Evolutionary conservation across 257 asterid genomes (phyloP).

Genomic region (Cynanchum wilfordii): DNA sequence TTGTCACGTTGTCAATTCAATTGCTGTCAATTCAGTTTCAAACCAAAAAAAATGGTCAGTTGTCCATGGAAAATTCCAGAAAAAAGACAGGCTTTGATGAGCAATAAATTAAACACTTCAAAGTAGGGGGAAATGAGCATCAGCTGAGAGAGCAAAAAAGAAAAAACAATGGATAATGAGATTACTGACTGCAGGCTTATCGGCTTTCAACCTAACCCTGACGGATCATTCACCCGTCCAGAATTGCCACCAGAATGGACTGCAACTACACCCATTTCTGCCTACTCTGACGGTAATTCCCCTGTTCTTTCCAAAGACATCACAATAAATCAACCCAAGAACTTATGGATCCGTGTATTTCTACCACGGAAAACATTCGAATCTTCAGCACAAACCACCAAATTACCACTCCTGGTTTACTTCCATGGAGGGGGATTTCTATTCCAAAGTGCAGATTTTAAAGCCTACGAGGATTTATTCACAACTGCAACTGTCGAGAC

Average conservation of each 20-base stretch:
- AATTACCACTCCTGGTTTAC: conserved; percentile 25
- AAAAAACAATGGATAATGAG: no score
- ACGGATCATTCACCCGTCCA: conserved; percentile 23
- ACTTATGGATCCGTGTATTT: conserved; percentile 19
- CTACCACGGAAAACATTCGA: conserved; percentile 4
- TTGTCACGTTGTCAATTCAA: no score
- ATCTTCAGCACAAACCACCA: neutral
- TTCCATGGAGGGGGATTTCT: conserved; percentile 32
- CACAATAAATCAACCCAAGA: conserved; percentile 17
- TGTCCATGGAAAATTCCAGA: no score
- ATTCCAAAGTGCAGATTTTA: neutral
- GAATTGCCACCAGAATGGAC: neutral
- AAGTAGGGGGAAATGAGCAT: no score
- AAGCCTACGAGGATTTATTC: no score
- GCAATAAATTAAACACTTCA: no score
- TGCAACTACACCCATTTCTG: neutral
- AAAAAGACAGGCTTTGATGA: no score
- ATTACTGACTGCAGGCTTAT: conserved; percentile 12
- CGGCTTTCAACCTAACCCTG: conserved; percentile 17
- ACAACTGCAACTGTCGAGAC: conserved; percentile 6
- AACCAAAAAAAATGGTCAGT: no score
- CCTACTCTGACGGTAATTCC: neutral
- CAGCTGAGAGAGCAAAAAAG: no score
- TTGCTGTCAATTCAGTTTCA: no score
- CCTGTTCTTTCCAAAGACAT: conserved; percentile 21